Percentiles rank a stretch among this genome's conserved stretches.
Evolutionary conservation across 768 basidiomycete species (phyloP).

Genomic region (Cystofilobasidium macerans): DNA sequence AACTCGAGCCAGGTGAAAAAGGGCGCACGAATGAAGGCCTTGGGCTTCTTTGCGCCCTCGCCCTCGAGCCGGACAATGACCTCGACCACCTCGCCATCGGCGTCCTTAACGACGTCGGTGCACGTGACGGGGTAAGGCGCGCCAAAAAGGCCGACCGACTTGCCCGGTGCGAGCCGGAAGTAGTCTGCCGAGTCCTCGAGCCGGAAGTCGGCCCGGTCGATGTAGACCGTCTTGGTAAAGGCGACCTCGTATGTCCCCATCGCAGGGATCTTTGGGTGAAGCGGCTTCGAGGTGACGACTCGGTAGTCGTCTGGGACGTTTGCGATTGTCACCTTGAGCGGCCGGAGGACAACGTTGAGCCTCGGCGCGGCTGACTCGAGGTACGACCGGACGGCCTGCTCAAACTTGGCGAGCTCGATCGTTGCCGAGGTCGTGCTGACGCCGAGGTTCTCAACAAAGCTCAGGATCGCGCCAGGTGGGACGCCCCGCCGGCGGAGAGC

Average conservation of each 20-base stretch:
- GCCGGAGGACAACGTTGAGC: slow-evolving; percentile 78
- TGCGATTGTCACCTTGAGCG: slow-evolving; percentile 81
- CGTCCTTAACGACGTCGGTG: slow-evolving; percentile 70
- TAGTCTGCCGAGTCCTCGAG: slow-evolving; percentile 84
- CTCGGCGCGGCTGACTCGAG: slow-evolving; percentile 80
- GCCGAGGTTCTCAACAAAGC: slow-evolving; percentile 87
- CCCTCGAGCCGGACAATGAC: slow-evolving; percentile 54
- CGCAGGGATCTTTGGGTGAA: slow-evolving; percentile 85
- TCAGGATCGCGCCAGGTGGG: slow-evolving; percentile 88
- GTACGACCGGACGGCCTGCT: slow-evolving; percentile 74
- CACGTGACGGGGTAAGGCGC: slow-evolving; percentile 86
- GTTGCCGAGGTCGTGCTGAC: slow-evolving; percentile 74
- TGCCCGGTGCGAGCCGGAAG: slow-evolving; percentile 93
- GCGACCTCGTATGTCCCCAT: slow-evolving; percentile 72
- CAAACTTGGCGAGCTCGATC: slow-evolving; percentile 80
- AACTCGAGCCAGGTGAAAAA: not conserved
- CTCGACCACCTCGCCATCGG: slow-evolving; percentile 62
- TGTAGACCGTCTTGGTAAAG: slow-evolving; percentile 79
- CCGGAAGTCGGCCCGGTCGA: slow-evolving; percentile 79
- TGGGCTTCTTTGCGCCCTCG: slow-evolving; percentile 23
- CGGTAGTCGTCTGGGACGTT: slow-evolving; percentile 80
- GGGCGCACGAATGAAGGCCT: slow-evolving; percentile 25
- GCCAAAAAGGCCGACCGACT: slow-evolving; percentile 92
- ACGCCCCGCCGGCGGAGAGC: slow-evolving; percentile 88
- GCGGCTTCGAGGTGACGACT: slow-evolving; percentile 70